Evolutionary conservation across 2,329 filamentous ascomycete genomes (phyloP).

Genomic region (Aspergillus sp.): DNA sequence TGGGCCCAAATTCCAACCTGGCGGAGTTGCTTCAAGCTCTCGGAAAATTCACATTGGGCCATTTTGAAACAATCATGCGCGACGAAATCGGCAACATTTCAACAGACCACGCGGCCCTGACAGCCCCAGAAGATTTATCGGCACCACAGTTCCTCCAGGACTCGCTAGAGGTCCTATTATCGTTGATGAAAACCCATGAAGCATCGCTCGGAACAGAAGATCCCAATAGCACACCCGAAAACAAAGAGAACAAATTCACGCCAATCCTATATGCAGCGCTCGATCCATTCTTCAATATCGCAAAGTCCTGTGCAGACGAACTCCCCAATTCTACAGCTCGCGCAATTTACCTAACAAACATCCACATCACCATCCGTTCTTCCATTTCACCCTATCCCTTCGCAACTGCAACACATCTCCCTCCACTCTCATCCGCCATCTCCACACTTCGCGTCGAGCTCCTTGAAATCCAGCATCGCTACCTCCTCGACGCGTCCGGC

Average conservation of each 20-base stretch:
- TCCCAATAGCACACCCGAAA: slow-evolving; percentile 51
- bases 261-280: slow-evolving; percentile 75
- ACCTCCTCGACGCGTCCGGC: slow-evolving; percentile 74
- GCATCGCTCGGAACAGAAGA: slow-evolving; percentile 62
- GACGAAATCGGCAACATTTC: slow-evolving; percentile 68
- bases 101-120: slow-evolving; percentile 70
- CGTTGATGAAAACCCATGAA: slow-evolving; percentile 84
- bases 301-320: slow-evolving; percentile 52
- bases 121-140: slow-evolving; percentile 69
- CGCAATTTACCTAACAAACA: slow-evolving; percentile 53
- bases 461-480: slow-evolving; percentile 67
- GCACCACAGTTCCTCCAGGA: slow-evolving; percentile 79
- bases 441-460: slow-evolving; percentile 52
- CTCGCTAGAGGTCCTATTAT: slow-evolving; percentile 72
- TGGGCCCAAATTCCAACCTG: slow-evolving; percentile 68
- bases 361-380: slow-evolving; percentile 42
- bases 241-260: slow-evolving; percentile 66
- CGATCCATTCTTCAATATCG: slow-evolving; percentile 76
- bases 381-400: slow-evolving; percentile 55
- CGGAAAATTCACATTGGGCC: slow-evolving; percentile 73
- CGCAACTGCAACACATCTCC: slow-evolving; percentile 59
- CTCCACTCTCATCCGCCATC: slow-evolving; percentile 55
- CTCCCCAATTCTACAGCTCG: slow-evolving; percentile 39
- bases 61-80: slow-evolving; percentile 78
- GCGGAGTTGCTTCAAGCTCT: slow-evolving; percentile 68